phyloP scores from a whole-genome alignment of 2,329 filamentous ascomycete species.

The Trichophyton simii region DNA sequence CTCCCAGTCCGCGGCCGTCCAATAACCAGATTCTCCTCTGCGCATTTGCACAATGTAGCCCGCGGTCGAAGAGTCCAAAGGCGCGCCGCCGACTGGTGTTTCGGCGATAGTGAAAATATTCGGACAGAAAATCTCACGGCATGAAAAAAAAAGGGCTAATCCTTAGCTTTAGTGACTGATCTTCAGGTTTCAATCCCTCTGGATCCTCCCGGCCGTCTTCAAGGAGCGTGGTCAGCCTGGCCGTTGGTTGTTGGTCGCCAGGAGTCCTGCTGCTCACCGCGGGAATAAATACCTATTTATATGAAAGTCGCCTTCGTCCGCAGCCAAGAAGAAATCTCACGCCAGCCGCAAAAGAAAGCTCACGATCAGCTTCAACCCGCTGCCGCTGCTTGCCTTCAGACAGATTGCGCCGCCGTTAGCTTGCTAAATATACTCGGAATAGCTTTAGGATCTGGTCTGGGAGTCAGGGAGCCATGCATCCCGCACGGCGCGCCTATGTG shows the following conservation, averaged over 20 bases:
- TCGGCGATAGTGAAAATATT: not conserved
- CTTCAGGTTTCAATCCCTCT: not conserved
- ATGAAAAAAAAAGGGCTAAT: not conserved
- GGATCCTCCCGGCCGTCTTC: not conserved
- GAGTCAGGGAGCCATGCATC: slow-evolving; percentile 51
- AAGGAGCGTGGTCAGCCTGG: not conserved
- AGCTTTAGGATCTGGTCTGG: not conserved
- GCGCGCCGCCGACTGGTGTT: not conserved
- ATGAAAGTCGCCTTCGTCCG: not conserved
- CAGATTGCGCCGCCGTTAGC: not conserved
- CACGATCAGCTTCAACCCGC: not conserved
- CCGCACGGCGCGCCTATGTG: slow-evolving; percentile 82
- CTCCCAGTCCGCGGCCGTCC: slow-evolving; percentile 1
- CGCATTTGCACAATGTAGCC: not conserved
- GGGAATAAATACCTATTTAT: not conserved
- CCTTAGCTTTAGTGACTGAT: not conserved
- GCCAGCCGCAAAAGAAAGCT: not conserved
- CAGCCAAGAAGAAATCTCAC: not conserved
- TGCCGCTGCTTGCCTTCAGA: not conserved
- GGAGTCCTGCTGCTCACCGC: not conserved
- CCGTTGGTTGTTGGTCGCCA: not conserved
- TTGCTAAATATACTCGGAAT: not conserved
- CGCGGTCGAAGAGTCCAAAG: not conserved
- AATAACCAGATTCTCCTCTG: not conserved
- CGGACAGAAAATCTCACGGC: not conserved